phyloP scores from a whole-genome alignment of 106 monocot genomes.

The Allium fistulosum region DNA sequence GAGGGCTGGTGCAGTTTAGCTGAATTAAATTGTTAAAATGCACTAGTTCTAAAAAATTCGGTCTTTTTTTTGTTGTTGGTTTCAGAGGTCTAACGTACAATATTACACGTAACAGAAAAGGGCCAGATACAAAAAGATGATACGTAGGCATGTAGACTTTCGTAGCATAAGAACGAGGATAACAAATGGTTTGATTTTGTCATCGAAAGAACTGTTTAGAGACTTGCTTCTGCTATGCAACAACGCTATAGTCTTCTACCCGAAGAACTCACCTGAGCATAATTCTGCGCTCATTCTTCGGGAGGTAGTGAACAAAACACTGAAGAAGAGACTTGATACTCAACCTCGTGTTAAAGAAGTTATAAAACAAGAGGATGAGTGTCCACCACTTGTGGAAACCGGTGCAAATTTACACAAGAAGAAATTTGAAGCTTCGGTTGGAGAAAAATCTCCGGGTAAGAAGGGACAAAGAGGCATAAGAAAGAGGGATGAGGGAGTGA shows the following conservation, averaged over 20 bases:
- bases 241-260: constrained; percentile 48
- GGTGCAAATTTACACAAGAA: no score
- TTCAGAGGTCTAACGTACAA: no score
- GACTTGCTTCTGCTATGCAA: constrained; percentile 52
- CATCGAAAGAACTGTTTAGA: constrained; percentile 36
- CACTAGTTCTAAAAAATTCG: neutral
- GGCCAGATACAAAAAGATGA: constrained; percentile 49
- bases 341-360: neutral
- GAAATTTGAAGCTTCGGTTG: no score
- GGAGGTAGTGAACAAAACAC: constrained; percentile 14
- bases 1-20: no score
- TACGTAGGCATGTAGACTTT: constrained; percentile 47
- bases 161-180: constrained; percentile 26
- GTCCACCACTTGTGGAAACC: no score
- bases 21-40: no score
- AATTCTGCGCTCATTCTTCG: constrained; percentile 31
- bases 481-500: no score
- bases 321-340: neutral
- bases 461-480: no score
- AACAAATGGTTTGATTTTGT: constrained; percentile 32
- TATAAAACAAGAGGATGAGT: no score
- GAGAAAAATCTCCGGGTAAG: no score
- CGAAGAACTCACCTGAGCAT: constrained; percentile 28
- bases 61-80: neutral
- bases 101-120: constrained; percentile 21